Evolutionary conservation across 768 basidiomycete genomes (phyloP).

Genomic region (Tricholoma terreum): DNA sequence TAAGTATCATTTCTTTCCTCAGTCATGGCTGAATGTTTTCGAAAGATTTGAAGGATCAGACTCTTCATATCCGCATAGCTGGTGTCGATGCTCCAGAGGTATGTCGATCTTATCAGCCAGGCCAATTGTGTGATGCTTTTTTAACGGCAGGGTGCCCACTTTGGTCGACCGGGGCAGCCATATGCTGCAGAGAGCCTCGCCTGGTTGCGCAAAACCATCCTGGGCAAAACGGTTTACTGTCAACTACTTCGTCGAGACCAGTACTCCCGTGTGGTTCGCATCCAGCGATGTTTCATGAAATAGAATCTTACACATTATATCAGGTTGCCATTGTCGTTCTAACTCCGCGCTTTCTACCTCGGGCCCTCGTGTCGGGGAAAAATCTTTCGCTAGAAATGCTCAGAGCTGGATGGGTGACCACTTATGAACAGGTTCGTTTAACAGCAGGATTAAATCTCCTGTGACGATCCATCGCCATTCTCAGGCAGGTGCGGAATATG

Average conservation of each 20-base stretch:
- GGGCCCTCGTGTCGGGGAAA: conserved; percentile 42
- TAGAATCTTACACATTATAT: not conserved
- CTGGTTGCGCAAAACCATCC: conserved; percentile 62
- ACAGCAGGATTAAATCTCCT: not conserved
- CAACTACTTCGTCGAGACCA: conserved; percentile 78
- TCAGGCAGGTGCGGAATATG: conserved; percentile 74
- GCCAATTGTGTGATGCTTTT: not conserved
- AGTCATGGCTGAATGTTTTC: not conserved
- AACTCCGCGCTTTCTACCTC: conserved; percentile 52
- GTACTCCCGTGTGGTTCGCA: conserved; percentile 74
- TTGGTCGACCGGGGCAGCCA: conserved; percentile 77
- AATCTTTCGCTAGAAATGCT: conserved; percentile 73
- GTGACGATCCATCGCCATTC: not conserved
- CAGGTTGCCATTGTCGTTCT: conserved; percentile 69
- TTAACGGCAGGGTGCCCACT: conserved; percentile 65
- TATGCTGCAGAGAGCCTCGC: conserved; percentile 68
- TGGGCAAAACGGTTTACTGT: conserved; percentile 62
- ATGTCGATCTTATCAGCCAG: conserved; percentile 6
- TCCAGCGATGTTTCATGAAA: not conserved
- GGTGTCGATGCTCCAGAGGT: conserved; percentile 95
- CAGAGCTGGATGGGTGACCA: conserved; percentile 68
- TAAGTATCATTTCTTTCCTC: not conserved
- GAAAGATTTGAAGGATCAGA: conserved; percentile 73
- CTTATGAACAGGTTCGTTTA: conserved; percentile 57
- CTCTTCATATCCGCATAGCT: conserved; percentile 84